Evolutionary conservation across 163 green algal species (phyloP).

Genomic region (Scenedesmus sp.): DNA sequence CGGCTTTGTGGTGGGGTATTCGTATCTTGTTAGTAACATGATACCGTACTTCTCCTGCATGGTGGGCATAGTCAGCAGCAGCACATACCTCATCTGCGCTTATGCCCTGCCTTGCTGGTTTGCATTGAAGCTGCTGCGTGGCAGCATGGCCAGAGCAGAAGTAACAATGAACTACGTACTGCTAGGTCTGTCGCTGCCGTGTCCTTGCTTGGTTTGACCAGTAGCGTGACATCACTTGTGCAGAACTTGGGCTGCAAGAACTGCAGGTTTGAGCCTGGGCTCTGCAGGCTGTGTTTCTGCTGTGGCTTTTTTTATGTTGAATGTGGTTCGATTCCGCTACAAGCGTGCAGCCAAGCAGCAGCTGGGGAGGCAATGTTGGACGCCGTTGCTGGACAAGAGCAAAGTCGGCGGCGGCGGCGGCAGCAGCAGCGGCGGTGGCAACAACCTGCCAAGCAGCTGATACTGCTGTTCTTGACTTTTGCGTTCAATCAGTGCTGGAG

Average conservation of each 20-base stretch:
- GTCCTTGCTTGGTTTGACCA: slow-evolving; percentile 56
- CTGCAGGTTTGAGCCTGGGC: slow-evolving; percentile 39
- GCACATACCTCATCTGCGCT: slow-evolving; percentile 69
- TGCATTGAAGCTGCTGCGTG: slow-evolving; percentile 63
- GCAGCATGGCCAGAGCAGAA: slow-evolving; percentile 51
- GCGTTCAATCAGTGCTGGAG: background rate
- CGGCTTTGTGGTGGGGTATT: slow-evolving; percentile 66
- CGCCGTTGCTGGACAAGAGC: background rate
- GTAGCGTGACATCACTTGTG: slow-evolving; percentile 60
- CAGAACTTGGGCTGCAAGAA: slow-evolving; percentile 42
- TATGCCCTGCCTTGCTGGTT: slow-evolving; percentile 73
- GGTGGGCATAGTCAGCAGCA: slow-evolving; percentile 67
- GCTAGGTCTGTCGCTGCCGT: slow-evolving; percentile 63
- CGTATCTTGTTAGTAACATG: slow-evolving; percentile 56
- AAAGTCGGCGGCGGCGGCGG: background rate
- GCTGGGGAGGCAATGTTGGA: background rate
- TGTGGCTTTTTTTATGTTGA: background rate
- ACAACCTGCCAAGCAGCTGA: background rate
- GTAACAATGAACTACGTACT: slow-evolving; percentile 41
- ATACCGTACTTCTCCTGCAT: slow-evolving; percentile 69
- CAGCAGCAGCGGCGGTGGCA: background rate
- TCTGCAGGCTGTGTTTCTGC: background rate
- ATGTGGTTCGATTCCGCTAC: background rate
- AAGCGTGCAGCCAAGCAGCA: background rate
- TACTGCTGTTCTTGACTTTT: background rate